These are phyloP conservation scores for Telfairia occidentalis DNA, from an alignment of 331 rosid genomes.

Conservation along the genomic window DNA sequence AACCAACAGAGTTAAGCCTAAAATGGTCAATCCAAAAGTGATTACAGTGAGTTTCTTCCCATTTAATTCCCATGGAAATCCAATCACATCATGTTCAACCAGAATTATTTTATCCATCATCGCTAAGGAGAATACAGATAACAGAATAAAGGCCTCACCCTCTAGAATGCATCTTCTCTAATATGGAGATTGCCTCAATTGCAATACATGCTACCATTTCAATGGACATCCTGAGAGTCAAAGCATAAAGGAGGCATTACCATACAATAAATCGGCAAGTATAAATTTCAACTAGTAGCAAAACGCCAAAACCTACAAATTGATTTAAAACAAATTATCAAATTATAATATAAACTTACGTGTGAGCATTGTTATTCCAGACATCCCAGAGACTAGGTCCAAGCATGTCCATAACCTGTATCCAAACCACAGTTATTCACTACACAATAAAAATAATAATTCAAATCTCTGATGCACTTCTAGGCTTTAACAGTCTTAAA, in stretches of 20 bases:
- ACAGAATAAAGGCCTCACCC: constrained; percentile 24
- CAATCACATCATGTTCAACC: neutral
- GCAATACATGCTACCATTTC: constrained; percentile 54
- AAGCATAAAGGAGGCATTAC: neutral
- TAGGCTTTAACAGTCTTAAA: neutral
- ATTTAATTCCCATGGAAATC: neutral
- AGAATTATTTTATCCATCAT: neutral
- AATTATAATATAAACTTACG: constrained; percentile 19
- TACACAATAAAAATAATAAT: neutral
- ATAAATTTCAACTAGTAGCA: neutral
- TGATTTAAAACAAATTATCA: neutral
- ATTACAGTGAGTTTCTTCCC: neutral
- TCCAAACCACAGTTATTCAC: neutral
- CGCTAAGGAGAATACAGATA: neutral
- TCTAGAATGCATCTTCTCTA: constrained; percentile 46
- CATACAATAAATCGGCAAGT: neutral
- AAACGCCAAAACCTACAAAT: neutral
- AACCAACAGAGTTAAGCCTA: neutral
- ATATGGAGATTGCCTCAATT: constrained; percentile 40
- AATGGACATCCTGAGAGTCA: constrained; percentile 32
- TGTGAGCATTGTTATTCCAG: constrained; percentile 39
- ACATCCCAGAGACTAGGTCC: constrained; percentile 50
- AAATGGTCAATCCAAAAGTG: neutral
- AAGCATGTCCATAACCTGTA: constrained; percentile 46
- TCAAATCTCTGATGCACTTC: neutral